A percentile compares a stretch with the other conserved stretches of the same genome.
Conservation (phyloP, 768 basidiomycete genomes). For the Boletellus ananas region DNA sequence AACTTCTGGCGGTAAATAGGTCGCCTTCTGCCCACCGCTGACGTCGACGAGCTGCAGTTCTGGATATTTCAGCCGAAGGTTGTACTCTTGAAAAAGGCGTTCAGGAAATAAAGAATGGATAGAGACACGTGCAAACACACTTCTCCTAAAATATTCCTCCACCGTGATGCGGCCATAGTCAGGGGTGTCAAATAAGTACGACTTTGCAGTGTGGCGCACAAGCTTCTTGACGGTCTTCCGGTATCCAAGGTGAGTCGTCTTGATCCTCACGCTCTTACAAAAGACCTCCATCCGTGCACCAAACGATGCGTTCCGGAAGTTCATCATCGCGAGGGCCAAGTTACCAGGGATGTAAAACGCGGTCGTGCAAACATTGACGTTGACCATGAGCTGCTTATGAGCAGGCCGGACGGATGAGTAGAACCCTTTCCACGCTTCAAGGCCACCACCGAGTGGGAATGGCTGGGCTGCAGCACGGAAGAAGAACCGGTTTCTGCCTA, state of each 20-base stretch:
- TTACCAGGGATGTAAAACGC: constrained; percentile 44
- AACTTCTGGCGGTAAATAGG: constrained; percentile 45
- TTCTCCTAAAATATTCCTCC: constrained; percentile 44
- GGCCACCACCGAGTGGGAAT: constrained; percentile 45
- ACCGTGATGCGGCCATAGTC: constrained; percentile 43
- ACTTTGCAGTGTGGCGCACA: constrained; percentile 36
- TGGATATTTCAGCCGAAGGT: constrained; percentile 36
- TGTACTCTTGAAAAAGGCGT: constrained; percentile 38
- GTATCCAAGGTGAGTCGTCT: constrained; percentile 68
- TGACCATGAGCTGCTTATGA: constrained; percentile 48
- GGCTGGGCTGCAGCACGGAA: constrained; percentile 36
- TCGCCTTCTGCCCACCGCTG: constrained; percentile 38
- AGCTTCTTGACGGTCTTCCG: constrained; percentile 66
- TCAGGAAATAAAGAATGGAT: not conserved
- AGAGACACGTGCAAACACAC: constrained; percentile 28
- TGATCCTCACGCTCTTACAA: constrained; percentile 61
- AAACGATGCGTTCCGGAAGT: constrained; percentile 46
- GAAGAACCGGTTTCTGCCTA: constrained; percentile 53
- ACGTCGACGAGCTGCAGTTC: constrained; percentile 46
- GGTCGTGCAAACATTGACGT: constrained; percentile 51
- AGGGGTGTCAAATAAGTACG: constrained; percentile 39
- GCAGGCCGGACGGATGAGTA: constrained; percentile 39
- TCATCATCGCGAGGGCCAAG: constrained; percentile 40
- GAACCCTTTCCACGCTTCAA: constrained; percentile 56
- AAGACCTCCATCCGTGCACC: constrained; percentile 60